These are phyloP conservation scores for Phytophthora cryptogea DNA, from an alignment of 352 stramenopile genomes.

Conservation along the genomic window DNA sequence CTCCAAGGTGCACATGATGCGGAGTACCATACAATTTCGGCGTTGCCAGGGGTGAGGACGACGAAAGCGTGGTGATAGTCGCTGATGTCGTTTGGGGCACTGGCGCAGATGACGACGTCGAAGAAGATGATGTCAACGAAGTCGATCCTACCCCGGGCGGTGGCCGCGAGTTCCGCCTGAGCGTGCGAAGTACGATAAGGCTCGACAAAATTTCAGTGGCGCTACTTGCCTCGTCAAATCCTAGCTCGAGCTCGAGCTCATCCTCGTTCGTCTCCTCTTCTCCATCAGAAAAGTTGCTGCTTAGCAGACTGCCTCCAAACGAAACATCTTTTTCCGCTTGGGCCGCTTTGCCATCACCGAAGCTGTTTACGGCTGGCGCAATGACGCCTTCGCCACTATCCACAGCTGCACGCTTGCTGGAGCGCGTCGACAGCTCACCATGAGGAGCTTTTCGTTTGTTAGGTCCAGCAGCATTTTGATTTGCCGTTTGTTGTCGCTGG, in stretches of 20 bases:
- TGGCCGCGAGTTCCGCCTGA: constrained; percentile 65
- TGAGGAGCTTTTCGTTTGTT: constrained; percentile 57
- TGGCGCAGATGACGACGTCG: constrained; percentile 35
- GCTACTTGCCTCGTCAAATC: constrained; percentile 72
- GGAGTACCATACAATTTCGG: constrained; percentile 38
- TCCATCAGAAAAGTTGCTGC: constrained; percentile 34
- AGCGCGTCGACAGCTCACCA: constrained; percentile 36
- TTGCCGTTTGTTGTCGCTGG: constrained; percentile 21
- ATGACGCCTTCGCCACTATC: constrained; percentile 26
- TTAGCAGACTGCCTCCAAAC: constrained; percentile 43
- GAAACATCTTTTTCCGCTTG: constrained; percentile 25
- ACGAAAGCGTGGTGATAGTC: constrained; percentile 40
- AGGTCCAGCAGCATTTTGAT: constrained; percentile 12
- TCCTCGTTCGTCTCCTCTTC: constrained; percentile 42
- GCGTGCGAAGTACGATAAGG: constrained; percentile 72
- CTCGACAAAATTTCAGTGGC: constrained; percentile 81
- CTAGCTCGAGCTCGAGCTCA: constrained; percentile 68
- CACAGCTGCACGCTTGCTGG: constrained; percentile 45
- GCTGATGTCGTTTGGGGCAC: constrained; percentile 34
- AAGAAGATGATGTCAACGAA: constrained; percentile 51
- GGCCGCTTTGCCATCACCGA: constrained; percentile 22
- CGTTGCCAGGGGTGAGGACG: constrained; percentile 40
- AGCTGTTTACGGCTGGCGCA: constrained; percentile 28
- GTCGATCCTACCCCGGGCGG: constrained; percentile 40
- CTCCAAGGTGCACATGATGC: constrained; percentile 28